Conservation (phyloP, 2,329 filamentous ascomycete species). For the Macrophomina pseudophaseolina region DNA sequence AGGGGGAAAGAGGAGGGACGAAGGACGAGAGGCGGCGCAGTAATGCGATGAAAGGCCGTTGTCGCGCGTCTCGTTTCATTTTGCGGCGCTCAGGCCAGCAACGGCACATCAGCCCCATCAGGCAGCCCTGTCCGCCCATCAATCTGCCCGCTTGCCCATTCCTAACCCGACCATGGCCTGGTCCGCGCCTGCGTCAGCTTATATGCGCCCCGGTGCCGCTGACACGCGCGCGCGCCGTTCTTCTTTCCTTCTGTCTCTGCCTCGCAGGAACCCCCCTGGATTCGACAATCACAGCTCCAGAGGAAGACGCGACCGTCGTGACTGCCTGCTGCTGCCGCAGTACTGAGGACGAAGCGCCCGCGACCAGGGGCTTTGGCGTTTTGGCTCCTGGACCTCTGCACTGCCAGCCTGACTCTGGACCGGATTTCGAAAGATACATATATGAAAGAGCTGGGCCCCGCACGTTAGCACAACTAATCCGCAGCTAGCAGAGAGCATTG, state of each 20-base stretch:
- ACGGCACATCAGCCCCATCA: constrained; percentile 18
- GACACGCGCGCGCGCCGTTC: background rate
- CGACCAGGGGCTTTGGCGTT: background rate
- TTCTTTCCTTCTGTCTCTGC: background rate
- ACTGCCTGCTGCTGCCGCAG: background rate
- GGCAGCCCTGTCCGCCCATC: constrained; percentile 21
- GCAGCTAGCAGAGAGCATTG: background rate
- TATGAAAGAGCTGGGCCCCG: background rate
- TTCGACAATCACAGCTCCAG: background rate
- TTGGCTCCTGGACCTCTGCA: background rate
- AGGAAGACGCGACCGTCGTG: background rate
- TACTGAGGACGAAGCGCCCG: background rate
- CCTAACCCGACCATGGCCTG: background rate
- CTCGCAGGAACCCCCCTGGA: background rate
- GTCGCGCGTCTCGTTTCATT: constrained; percentile 3
- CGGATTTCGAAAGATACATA: background rate
- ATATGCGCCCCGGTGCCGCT: constrained; percentile 11
- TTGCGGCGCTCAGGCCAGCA: constrained; percentile 11
- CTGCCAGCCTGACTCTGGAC: background rate
- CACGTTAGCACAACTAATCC: background rate
- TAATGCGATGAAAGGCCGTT: background rate
- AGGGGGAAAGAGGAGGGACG: background rate
- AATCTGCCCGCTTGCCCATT: constrained; percentile 13
- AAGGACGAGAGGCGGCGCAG: background rate
- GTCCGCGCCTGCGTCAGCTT: constrained; percentile 18